These are phyloP conservation scores for Mortierella sp. DNA, from an alignment of 371 early-diverging fungal species.

Conservation along the genomic window DNA sequence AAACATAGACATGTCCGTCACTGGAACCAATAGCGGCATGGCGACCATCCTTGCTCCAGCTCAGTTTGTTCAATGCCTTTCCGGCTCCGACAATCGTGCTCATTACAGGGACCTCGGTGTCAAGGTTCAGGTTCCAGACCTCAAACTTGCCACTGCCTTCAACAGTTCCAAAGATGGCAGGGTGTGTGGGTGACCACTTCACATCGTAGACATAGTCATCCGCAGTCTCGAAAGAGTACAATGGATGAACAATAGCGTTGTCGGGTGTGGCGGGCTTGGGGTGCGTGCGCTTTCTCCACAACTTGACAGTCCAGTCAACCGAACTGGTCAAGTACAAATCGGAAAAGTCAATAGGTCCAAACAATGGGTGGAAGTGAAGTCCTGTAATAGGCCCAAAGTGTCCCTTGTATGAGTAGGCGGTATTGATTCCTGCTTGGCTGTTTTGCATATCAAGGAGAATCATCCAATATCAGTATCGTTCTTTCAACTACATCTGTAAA, in stretches of 20 bases:
- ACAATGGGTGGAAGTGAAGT: constrained; percentile 92
- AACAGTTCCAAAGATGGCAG: constrained; percentile 92
- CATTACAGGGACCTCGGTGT: constrained; percentile 86
- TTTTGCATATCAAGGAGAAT: background rate
- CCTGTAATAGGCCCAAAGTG: constrained; percentile 93
- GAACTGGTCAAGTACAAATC: constrained; percentile 93
- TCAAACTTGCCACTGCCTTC: constrained; percentile 93
- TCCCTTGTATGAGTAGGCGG: constrained; percentile 85
- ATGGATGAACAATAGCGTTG: constrained; percentile 71
- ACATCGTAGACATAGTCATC: constrained; percentile 98
- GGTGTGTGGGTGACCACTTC: constrained; percentile 96
- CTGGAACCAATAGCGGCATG: constrained; percentile 88
- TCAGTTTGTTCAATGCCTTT: constrained; percentile 92
- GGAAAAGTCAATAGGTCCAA: constrained; percentile 87
- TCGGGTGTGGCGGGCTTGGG: constrained; percentile 74
- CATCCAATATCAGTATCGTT: background rate
- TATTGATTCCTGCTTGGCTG: constrained; percentile 96
- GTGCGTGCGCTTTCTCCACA: constrained; percentile 87
- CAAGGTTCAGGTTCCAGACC: constrained; percentile 93
- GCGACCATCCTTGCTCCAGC: constrained; percentile 93
- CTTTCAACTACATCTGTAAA: background rate
- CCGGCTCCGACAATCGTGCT: constrained; percentile 77
- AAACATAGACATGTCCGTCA: constrained; percentile 91
- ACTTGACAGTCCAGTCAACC: constrained; percentile 96
- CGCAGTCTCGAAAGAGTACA: constrained; percentile 92